Percentiles rank a stretch among this genome's conserved stretches.
Evolutionary conservation across 306 rosid species (phyloP).

Genomic region (Trichosanthes cucumerina): DNA sequence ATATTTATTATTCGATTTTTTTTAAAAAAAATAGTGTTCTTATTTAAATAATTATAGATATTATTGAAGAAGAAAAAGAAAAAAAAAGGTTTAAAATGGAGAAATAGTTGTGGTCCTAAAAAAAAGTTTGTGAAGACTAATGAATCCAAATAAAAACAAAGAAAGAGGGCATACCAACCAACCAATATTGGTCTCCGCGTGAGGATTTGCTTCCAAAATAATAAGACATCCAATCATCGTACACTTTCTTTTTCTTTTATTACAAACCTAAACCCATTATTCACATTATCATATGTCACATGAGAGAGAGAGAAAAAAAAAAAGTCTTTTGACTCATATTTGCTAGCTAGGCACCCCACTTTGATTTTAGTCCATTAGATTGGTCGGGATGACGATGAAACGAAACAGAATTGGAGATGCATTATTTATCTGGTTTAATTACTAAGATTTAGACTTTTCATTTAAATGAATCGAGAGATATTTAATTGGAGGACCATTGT

Average conservation of each 20-base stretch:
- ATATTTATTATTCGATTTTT: too few relatives aligned
- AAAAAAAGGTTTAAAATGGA: not conserved
- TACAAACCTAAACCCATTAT: not conserved
- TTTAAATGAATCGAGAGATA: too few relatives aligned
- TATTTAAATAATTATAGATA: not conserved
- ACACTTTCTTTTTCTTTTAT: not conserved
- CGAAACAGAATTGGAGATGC: not conserved
- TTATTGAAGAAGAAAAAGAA: not conserved
- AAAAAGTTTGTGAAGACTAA: not conserved
- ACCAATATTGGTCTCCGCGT: conserved; percentile 11
- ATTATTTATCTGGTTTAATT: too few relatives aligned
- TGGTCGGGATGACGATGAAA: not conserved
- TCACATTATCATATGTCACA: not conserved
- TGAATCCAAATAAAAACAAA: not conserved
- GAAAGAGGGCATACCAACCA: not conserved
- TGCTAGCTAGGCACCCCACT: not conserved
- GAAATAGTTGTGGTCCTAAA: not conserved
- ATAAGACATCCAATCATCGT: conserved; percentile 4
- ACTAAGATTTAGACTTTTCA: too few relatives aligned
- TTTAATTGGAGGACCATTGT: too few relatives aligned
- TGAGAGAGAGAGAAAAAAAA: not conserved
- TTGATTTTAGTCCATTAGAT: not conserved
- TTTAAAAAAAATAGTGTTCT: too few relatives aligned
- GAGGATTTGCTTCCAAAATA: not conserved
- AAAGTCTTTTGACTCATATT: not conserved